These are phyloP conservation scores for Tarenaya hassleriana DNA, from an alignment of 345 rosid genomes.

Conservation along the genomic window DNA sequence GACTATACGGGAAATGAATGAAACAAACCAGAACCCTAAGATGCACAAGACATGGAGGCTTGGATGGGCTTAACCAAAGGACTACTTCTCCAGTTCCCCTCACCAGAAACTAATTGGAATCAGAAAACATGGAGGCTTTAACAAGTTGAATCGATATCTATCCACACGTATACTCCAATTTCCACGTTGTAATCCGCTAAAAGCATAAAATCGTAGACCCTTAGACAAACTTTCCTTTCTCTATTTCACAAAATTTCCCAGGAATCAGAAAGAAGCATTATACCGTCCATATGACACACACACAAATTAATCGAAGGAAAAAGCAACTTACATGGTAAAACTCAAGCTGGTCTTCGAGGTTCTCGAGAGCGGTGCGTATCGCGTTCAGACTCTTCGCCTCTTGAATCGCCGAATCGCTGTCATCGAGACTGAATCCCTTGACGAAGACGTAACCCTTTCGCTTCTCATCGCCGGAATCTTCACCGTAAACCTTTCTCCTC, in stretches of 20 bases:
- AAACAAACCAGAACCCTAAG: slow-evolving; percentile 1
- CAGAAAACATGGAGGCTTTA: neutral
- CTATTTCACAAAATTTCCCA: neutral
- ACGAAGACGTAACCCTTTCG: slow-evolving; percentile 68
- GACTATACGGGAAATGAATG: neutral
- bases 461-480: slow-evolving; percentile 34
- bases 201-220: slow-evolving; percentile 1
- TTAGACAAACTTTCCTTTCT: neutral
- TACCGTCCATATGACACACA: neutral
- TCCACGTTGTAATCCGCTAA: neutral
- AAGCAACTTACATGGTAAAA: slow-evolving; percentile 63
- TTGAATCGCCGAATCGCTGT: slow-evolving; percentile 49
- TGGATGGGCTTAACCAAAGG: neutral
- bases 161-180: neutral
- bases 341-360: slow-evolving; percentile 96
- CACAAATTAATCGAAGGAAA: neutral
- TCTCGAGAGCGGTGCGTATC: slow-evolving; percentile 87
- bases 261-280: neutral
- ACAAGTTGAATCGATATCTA: neutral
- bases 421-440: slow-evolving; percentile 57
- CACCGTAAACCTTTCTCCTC: slow-evolving; percentile 32
- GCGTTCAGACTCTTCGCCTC: slow-evolving; percentile 90
- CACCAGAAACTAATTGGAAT: too few species aligned
- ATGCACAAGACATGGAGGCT: slow-evolving; percentile 3
- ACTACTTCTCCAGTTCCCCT: neutral